A percentile compares a stretch with the other conserved stretches of the same genome.
phyloP scores from a whole-genome alignment of 306 rosid species.

The Canavalia ensiformis region DNA sequence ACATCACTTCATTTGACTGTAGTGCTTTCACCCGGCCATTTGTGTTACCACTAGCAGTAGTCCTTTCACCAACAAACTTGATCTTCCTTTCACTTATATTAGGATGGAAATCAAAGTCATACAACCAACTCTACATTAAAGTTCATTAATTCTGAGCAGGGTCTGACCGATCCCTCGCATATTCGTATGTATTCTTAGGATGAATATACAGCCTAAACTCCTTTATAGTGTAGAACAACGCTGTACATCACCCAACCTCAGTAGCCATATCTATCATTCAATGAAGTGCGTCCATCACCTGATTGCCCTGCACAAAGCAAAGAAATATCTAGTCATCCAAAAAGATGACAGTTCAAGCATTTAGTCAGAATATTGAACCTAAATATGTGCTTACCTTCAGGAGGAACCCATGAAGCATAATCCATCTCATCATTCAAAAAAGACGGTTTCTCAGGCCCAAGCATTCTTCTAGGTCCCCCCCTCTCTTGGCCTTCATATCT shows the following conservation, averaged over 20 bases:
- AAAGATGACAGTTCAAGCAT: constrained; percentile 16
- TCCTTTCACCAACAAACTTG: constrained; percentile 15
- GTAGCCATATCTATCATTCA: constrained; percentile 87
- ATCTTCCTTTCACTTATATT: constrained; percentile 4
- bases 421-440: constrained; percentile 67
- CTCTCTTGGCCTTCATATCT: constrained; percentile 55
- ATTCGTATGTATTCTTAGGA: neutral
- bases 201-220: constrained; percentile 23
- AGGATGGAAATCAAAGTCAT: constrained; percentile 36
- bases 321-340: constrained; percentile 30
- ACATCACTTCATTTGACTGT: neutral
- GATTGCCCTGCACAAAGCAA: constrained; percentile 84
- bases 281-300: constrained; percentile 88
- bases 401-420: constrained; percentile 88
- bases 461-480: constrained; percentile 68
- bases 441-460: constrained; percentile 91
- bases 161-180: neutral
- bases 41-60: neutral
- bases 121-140: constrained; percentile 20
- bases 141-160: constrained; percentile 30
- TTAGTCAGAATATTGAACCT: constrained; percentile 23
- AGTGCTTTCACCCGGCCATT: neutral
- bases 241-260: constrained; percentile 45
- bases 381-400: constrained; percentile 67
- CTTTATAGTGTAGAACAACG: constrained; percentile 19